These are phyloP conservation scores for Lentinula novae-zelandiae DNA, from an alignment of 1,284 basidiomycete species.

Conservation along the genomic window DNA sequence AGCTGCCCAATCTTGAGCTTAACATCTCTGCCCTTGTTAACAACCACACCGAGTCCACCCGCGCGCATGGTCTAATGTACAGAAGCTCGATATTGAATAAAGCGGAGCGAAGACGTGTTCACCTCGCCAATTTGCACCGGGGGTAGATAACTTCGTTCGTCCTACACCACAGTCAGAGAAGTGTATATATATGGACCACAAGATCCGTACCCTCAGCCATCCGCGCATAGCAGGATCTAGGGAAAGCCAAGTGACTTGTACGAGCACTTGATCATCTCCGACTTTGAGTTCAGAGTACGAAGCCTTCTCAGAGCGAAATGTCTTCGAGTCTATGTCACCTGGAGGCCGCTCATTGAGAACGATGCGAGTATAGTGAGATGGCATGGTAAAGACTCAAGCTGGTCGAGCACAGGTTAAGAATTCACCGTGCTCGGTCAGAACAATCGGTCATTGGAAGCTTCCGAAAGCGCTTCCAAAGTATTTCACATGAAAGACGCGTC, in stretches of 20 bases:
- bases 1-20: slow-evolving; percentile 61
- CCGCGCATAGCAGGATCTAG: slow-evolving; percentile 87
- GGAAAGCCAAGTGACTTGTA: slow-evolving; percentile 73
- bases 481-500: neutral
- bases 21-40: slow-evolving; percentile 53
- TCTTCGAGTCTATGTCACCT: slow-evolving; percentile 61
- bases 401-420: neutral
- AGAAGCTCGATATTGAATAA: neutral
- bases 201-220: slow-evolving; percentile 55
- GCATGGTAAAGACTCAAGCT: neutral
- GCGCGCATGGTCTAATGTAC: slow-evolving; percentile 65
- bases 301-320: slow-evolving; percentile 63
- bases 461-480: neutral
- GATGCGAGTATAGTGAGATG: slow-evolving; percentile 54
- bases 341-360: slow-evolving; percentile 72
- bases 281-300: slow-evolving; percentile 51
- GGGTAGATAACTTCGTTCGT: slow-evolving; percentile 56
- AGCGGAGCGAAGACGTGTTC: slow-evolving; percentile 9
- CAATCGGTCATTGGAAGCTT: neutral
- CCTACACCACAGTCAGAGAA: neutral
- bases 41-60: slow-evolving; percentile 63
- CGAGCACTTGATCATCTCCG: slow-evolving; percentile 57
- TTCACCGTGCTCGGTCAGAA: neutral
- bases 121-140: slow-evolving; percentile 81
- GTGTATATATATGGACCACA: neutral